phyloP scores from a whole-genome alignment of 768 basidiomycete species.

The Termitomyces sp. region DNA sequence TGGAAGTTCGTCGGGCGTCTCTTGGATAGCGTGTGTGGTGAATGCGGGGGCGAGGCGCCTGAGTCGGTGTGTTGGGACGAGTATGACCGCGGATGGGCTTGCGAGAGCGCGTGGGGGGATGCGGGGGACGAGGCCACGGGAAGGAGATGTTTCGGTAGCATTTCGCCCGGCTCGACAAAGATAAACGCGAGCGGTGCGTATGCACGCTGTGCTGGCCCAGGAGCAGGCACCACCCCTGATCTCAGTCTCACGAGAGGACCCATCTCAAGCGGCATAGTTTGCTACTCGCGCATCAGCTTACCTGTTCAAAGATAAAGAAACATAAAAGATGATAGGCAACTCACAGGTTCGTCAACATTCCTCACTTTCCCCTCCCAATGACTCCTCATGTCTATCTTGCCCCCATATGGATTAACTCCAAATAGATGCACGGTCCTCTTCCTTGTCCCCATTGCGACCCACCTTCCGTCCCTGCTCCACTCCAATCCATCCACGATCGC shows the following conservation, averaged over 20 bases:
- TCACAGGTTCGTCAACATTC: slow-evolving; percentile 45
- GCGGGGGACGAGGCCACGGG: slow-evolving; percentile 15
- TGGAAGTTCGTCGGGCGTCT: slow-evolving; percentile 42
- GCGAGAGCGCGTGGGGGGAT: slow-evolving; percentile 7
- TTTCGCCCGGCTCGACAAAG: slow-evolving; percentile 39
- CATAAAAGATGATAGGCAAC: slow-evolving; percentile 12
- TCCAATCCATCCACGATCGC: slow-evolving; percentile 52
- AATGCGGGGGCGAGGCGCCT: slow-evolving; percentile 17
- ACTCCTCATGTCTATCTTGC: slow-evolving; percentile 54
- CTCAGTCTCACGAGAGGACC: slow-evolving; percentile 52
- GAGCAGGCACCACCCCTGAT: slow-evolving; percentile 13
- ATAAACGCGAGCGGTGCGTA: slow-evolving; percentile 46
- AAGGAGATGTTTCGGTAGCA: slow-evolving; percentile 34
- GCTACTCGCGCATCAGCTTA: slow-evolving; percentile 22
- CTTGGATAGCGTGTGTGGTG: slow-evolving; percentile 10
- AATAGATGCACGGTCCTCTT: slow-evolving; percentile 69
- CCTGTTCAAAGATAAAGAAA: too few relatives aligned
- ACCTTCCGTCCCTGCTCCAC: slow-evolving; percentile 55
- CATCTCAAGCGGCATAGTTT: slow-evolving; percentile 48
- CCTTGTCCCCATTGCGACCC: slow-evolving; percentile 62
- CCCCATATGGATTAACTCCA: slow-evolving; percentile 72
- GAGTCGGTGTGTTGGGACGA: slow-evolving; percentile 16
- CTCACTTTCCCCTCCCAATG: slow-evolving; percentile 53
- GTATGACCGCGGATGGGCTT: slow-evolving; percentile 9
- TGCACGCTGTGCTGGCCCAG: slow-evolving; percentile 11